Base-by-base conservation (phyloP, 805 yeast species). In the Hanseniaspora guilliermondii region DNA sequence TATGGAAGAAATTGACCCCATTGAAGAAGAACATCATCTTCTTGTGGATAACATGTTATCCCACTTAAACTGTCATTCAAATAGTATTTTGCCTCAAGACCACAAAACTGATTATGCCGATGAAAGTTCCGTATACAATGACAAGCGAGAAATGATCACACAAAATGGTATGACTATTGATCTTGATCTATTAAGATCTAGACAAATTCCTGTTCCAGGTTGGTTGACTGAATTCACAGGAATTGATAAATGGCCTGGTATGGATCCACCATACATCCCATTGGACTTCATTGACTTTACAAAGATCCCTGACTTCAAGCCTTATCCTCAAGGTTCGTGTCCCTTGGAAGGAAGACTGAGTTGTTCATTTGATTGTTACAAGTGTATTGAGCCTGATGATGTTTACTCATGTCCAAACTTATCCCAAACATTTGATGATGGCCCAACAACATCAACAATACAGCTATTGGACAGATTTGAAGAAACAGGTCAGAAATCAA, bases 401-500 rank as follows among this genome's bases (percentile, higher is more conserved):
- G 79, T 85, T 5, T 76, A 71, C 60, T 78, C 91, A 0, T 89
- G 97, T 65, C 77, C 82, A 2, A 70, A 72, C 47, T 70, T 91
- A 38, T 79, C 89, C 0, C 97, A 91, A 68, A 83, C 95, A 0
- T 91, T 91, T 68, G 98, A 91, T 65, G 97, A 91, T 65, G 97
- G 98, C 0, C 98, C 98, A 1, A 76, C 89, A 0, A 79, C 79
- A 0, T 75, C 78, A 22, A 89, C 97, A 0, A 70, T 76, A 4
- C 73, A 72, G 42, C 72, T 91, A 32, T 65, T 88, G 24, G 68
- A 72, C 3, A 68, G 72, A n/a, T 68, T 89, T 58, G 45, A 22
- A 6, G 32, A 14, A 19, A 66, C 70, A 7, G 38, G 38, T 8
- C 69, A 70, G 47, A 80, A 76, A 54, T 68, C 88, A 0, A 89